These are phyloP conservation scores for Saturnispora bothae DNA, from an alignment of 805 yeast species.

Conservation along the genomic window DNA sequence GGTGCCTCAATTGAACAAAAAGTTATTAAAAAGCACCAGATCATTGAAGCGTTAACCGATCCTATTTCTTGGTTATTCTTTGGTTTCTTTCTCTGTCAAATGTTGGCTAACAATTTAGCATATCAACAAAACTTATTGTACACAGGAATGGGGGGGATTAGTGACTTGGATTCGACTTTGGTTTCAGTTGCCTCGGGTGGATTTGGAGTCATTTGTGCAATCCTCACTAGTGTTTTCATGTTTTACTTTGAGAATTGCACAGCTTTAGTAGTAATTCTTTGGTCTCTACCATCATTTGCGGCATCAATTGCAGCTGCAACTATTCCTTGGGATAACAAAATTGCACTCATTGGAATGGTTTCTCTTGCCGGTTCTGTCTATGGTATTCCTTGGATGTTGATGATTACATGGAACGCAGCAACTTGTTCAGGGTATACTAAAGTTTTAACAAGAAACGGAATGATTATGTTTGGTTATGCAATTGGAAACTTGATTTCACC, in stretches of 20 bases:
- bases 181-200: slow-evolving; percentile 47
- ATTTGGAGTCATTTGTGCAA: slow-evolving; percentile 32
- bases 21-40: slow-evolving; percentile 36
- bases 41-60: slow-evolving; percentile 40
- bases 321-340: slow-evolving; percentile 34
- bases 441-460: slow-evolving; percentile 36
- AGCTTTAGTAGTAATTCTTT: slow-evolving; percentile 23
- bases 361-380: slow-evolving; percentile 35
- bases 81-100: slow-evolving; percentile 32
- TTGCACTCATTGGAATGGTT: slow-evolving; percentile 38
- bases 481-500: slow-evolving; percentile 45
- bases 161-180: slow-evolving; percentile 37
- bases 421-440: slow-evolving; percentile 43
- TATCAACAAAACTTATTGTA: slow-evolving; percentile 43
- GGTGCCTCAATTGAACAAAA: slow-evolving; percentile 35
- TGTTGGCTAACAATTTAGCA: slow-evolving; percentile 42
- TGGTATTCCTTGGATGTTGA: slow-evolving; percentile 21
- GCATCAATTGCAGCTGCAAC: slow-evolving; percentile 24
- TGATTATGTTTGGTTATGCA: slow-evolving; percentile 38
- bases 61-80: slow-evolving; percentile 37
- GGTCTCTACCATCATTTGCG: slow-evolving; percentile 26
- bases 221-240: slow-evolving; percentile 29
- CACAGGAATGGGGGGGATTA: slow-evolving; percentile 30
- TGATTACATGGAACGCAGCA: slow-evolving; percentile 20
- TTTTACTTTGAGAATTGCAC: slow-evolving; percentile 28